Evolutionary conservation across 2,329 filamentous ascomycete genomes (phyloP), one percentile per base, ranked within the genome.

Genomic region (Phyllosticta paracitricarpa): DNA sequence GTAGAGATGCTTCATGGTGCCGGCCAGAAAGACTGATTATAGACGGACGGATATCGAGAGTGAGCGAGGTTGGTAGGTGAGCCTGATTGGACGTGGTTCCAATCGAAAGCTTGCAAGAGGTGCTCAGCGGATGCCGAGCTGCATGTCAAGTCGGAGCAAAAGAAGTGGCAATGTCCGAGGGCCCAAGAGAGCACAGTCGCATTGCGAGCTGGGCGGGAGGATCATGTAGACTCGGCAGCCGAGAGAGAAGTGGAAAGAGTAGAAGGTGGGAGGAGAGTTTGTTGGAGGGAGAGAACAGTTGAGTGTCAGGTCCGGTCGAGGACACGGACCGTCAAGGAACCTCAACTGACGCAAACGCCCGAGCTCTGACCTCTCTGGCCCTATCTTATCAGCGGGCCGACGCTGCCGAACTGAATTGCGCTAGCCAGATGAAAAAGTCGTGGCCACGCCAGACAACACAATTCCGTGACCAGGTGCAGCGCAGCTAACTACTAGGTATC

Each of bases 1-100:
- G 66, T 80, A 79, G 40, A 84, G 68, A 63, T 75, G 70, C 65
- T 77, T 79, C 79, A 81, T 81, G 30, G 28, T 48, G 54, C 22
- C 8, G 26, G 7, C 17, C 22, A 26, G 33, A 25, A 26, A 53
- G 22, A 54, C 35, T 24, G 35, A 30, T 30, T 8, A 30, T 35
- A 7, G 19, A 33, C 4, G 28, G 19, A 4, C 14, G 9, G 51
- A 12, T 19, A 7, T 25, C 25, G 25, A 61, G 24, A 9, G 10
- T 22, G n/a, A 22, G 19, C 26, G 35, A 12, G n/a, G 24, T 7
- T 51, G 58, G 53, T 30, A 4, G 17, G 33, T 53, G 4, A 30
- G 28, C 28, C 28, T 6, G 28, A 30, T 6, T 30, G 28, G 28
- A 30, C 28, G 28, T 30, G 28, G 6, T 30, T 30, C 28, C 28